These are phyloP conservation scores for Exophiala mesophila DNA, from an alignment of 2,329 filamentous ascomycete genomes.

Conservation along the genomic window DNA sequence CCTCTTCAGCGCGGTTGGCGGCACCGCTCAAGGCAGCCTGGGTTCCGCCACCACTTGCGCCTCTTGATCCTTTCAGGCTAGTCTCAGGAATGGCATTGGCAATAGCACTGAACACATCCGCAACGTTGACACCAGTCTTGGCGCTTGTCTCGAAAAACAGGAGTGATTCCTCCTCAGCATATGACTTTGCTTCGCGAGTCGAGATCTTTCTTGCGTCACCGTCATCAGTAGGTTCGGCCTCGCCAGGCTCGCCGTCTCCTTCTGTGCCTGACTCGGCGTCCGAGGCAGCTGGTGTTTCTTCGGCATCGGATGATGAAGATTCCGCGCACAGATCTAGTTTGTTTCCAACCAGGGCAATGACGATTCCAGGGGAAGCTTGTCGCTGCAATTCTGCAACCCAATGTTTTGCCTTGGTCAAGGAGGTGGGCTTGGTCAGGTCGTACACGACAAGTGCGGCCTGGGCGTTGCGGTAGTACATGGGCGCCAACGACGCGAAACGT, in stretches of 20 bases:
- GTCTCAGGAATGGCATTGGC: slow-evolving; percentile 97
- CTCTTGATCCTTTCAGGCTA: slow-evolving; percentile 71
- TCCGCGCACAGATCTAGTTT: slow-evolving; percentile 79
- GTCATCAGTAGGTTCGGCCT: slow-evolving; percentile 56
- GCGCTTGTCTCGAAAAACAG: slow-evolving; percentile 98
- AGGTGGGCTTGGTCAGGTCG: slow-evolving; percentile 94
- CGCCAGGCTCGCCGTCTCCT: slow-evolving; percentile 35
- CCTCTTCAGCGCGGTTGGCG: slow-evolving; percentile 43
- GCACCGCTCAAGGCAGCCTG: slow-evolving; percentile 52
- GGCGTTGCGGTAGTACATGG: slow-evolving; percentile 99
- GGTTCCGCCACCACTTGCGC: slow-evolving; percentile 53
- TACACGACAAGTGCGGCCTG: slow-evolving; percentile 97
- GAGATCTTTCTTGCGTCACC: slow-evolving; percentile 81
- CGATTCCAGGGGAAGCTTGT: slow-evolving; percentile 91
- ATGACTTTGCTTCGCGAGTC: slow-evolving; percentile 84
- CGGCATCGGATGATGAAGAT: slow-evolving; percentile 34
- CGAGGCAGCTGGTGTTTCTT: slow-evolving; percentile 26
- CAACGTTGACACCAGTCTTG: slow-evolving; percentile 91
- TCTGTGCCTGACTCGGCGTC: slow-evolving; percentile 42
- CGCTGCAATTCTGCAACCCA: slow-evolving; percentile 97
- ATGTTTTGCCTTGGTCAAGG: slow-evolving; percentile 93
- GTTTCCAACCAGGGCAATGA: slow-evolving; percentile 95
- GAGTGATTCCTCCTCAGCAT: slow-evolving; percentile 89
- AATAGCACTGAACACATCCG: slow-evolving; percentile 95
- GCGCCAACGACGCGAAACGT: slow-evolving; percentile 90